Conservation (phyloP, 306 rosid species). For the Nissolia schottii region DNA sequence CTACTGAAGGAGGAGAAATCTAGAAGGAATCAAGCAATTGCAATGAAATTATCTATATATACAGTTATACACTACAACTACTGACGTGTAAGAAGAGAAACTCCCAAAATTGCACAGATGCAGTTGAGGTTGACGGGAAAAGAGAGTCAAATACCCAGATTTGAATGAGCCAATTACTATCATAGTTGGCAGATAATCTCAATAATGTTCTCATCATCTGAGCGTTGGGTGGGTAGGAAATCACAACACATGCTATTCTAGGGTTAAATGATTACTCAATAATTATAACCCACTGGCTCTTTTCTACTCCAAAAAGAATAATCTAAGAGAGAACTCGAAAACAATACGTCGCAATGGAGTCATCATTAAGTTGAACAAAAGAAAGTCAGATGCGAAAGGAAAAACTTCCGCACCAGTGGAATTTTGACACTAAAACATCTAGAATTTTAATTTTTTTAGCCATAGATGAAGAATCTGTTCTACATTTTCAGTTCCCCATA, state of each 20-base stretch:
- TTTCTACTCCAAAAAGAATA: neutral
- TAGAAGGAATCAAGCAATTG: neutral
- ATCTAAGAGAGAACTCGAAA: neutral
- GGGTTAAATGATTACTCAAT: neutral
- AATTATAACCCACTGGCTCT: neutral
- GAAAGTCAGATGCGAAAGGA: neutral
- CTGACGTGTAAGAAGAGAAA: neutral
- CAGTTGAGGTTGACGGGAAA: neutral
- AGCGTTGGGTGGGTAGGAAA: neutral
- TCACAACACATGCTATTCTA: neutral
- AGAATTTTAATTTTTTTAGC: neutral
- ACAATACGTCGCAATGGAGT: neutral
- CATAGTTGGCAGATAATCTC: slow-evolving; percentile 3
- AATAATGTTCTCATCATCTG: neutral
- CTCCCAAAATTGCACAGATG: neutral
- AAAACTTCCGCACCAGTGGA: neutral
- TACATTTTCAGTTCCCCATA: neutral
- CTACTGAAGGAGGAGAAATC: neutral
- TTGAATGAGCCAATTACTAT: neutral
- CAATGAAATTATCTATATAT: neutral
- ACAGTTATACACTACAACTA: no score
- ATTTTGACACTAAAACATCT: neutral
- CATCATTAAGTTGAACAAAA: neutral
- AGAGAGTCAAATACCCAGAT: neutral
- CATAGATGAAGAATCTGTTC: neutral